Evolutionary conservation across 768 basidiomycete species (phyloP).

Genomic region (Collybia sp.): DNA sequence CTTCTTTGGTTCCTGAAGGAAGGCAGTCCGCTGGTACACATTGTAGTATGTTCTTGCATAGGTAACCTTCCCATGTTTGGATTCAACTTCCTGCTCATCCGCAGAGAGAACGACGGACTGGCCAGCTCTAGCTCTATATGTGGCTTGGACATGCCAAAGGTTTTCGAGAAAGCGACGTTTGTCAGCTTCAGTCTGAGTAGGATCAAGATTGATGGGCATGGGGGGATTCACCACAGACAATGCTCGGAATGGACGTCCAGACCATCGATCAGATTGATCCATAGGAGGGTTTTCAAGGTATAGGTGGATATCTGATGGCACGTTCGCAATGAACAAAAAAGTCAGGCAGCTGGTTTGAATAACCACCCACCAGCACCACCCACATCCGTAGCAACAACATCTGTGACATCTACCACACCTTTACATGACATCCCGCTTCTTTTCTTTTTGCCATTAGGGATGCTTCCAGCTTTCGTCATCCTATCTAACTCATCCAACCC

Average conservation of each 20-base stretch:
- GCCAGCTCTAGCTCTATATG: slow-evolving; percentile 65
- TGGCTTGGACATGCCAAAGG: slow-evolving; percentile 85
- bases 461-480: slow-evolving; percentile 55
- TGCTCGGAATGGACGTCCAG: slow-evolving; percentile 78
- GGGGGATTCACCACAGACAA: slow-evolving; percentile 78
- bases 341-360: background rate
- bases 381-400: slow-evolving; percentile 78
- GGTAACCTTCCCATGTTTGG: slow-evolving; percentile 52
- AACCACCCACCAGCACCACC: slow-evolving; percentile 71
- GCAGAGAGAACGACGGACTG: slow-evolving; percentile 71
- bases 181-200: slow-evolving; percentile 54
- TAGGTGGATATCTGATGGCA: slow-evolving; percentile 68
- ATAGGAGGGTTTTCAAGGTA: slow-evolving; percentile 80
- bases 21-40: slow-evolving; percentile 78
- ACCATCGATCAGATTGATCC: slow-evolving; percentile 85
- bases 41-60: slow-evolving; percentile 85
- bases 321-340: background rate
- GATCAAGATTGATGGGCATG: slow-evolving; percentile 59
- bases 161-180: slow-evolving; percentile 86
- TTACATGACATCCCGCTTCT: slow-evolving; percentile 81
- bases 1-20: slow-evolving; percentile 76
- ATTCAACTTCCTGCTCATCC: slow-evolving; percentile 75
- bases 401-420: slow-evolving; percentile 80
- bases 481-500: slow-evolving; percentile 81
- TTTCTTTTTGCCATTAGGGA: slow-evolving; percentile 56